Evolutionary conservation across 139 green algal species (phyloP).

Genomic region (Trebouxia sp.): DNA sequence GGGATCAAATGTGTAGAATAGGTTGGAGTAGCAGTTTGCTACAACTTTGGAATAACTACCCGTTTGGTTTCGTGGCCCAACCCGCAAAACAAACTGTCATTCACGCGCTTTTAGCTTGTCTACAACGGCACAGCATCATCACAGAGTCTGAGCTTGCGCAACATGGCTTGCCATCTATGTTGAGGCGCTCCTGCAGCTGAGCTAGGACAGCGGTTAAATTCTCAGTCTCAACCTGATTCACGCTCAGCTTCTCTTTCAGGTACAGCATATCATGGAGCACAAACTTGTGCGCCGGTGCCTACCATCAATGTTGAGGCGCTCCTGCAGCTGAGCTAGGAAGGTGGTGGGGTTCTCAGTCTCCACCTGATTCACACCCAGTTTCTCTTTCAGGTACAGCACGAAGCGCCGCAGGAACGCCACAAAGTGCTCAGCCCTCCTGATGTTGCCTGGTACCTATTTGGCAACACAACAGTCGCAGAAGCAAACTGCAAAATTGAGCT

Average conservation of each 20-base stretch:
- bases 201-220: conserved; percentile 81
- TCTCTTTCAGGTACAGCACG: conserved; percentile 78
- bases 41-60: too few species aligned
- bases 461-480: not conserved
- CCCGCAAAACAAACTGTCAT: too few species aligned
- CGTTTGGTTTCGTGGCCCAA: too few species aligned
- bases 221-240: conserved; percentile 70
- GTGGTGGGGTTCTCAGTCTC: conserved; percentile 72
- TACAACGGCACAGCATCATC: not conserved
- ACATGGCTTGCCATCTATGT: conserved; percentile 49
- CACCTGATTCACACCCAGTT: conserved; percentile 65
- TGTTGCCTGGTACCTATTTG: conserved; percentile 84
- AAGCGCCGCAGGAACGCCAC: conserved; percentile 94
- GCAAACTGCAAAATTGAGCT: too few species aligned
- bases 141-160: not conserved
- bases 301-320: conserved; percentile 59
- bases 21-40: too few species aligned
- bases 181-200: conserved; percentile 59
- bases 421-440: conserved; percentile 96
- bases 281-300: not conserved
- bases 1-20: too few species aligned
- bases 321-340: conserved; percentile 82
- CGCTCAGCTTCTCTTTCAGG: conserved; percentile 69
- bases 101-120: too few species aligned
- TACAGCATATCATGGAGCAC: conserved; percentile 60